Evolutionary conservation across 1,284 basidiomycete genomes (phyloP).

Genomic region (Cutaneotrichosporon cyanovorans): DNA sequence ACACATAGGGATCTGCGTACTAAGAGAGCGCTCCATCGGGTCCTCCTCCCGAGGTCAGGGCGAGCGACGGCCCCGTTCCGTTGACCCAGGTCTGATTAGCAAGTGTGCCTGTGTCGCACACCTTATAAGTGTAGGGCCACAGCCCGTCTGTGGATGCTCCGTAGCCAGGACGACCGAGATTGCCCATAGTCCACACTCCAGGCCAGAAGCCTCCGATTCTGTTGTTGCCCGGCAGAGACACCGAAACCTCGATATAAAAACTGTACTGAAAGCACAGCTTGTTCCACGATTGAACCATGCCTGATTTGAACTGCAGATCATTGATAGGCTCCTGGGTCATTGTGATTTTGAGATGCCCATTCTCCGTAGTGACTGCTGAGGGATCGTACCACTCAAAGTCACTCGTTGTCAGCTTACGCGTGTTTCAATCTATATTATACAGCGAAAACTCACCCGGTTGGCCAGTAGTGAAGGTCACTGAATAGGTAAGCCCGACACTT

Average conservation of each 20-base stretch:
- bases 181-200: slow-evolving; percentile 84
- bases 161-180: slow-evolving; percentile 75
- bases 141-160: slow-evolving; percentile 62
- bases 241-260: slow-evolving; percentile 50
- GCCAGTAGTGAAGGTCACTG: slow-evolving; percentile 66
- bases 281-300: slow-evolving; percentile 51
- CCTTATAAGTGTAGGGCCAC: slow-evolving; percentile 56
- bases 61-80: slow-evolving; percentile 35
- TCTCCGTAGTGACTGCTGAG: slow-evolving; percentile 64
- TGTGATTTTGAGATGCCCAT: slow-evolving; percentile 73
- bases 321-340: slow-evolving; percentile 60
- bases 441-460: slow-evolving; percentile 28
- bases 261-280: slow-evolving; percentile 77
- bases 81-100: slow-evolving; percentile 47
- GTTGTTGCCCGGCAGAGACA: slow-evolving; percentile 67
- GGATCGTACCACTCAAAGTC: slow-evolving; percentile 79
- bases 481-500: not conserved
- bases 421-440: too few species aligned
- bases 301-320: slow-evolving; percentile 61
- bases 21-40: slow-evolving; percentile 13
- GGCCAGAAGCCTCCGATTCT: slow-evolving; percentile 58
- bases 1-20: slow-evolving; percentile 1
- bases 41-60: slow-evolving; percentile 19
- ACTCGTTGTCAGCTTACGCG: slow-evolving; percentile 11
- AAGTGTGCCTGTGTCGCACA: slow-evolving; percentile 76